Evolutionary conservation across 306 rosid species (phyloP), one percentile per base, ranked within the genome.

Genomic region (Datisca glomerata): DNA sequence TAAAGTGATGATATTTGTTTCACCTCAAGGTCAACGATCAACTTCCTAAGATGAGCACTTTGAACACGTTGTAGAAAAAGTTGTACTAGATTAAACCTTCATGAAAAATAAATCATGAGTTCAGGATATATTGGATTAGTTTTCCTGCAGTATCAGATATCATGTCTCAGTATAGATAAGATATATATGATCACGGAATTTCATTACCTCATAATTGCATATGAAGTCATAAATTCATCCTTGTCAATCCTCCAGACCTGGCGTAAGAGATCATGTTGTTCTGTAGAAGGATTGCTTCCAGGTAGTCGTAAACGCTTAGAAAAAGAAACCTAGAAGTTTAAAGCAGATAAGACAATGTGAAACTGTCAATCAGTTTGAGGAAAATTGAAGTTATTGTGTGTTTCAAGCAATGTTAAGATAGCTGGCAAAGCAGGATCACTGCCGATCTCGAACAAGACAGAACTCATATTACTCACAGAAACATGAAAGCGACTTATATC

Each of bases 21-120:
- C 34, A 79, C 97, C 80, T 73, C 76, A 40, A 87, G 85, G 38
- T 87, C 94, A 51, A 87, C 97, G 3, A 87, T 74, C 83, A 87
- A 76, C 56, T 72, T 69, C 67, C 93, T 71, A 51, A 79, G 78
- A 56, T 67, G 93, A 48, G 54, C 60, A 70, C 79, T 75, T 60
- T 13, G 75, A 40, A 38, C 71, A 65, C 71, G 63, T 74, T 52
- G 83, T 20, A 69, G 79, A 67, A 83, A 83, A 49, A 79, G 83
- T 56, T 79, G 94, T 37, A 70, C 75, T 41, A 83, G 72, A 65
- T 79, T 87, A 70, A 67, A 79, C 94, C 97, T 83, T 71, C 57
- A 74, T 34, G 32, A 55, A 69, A 66, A 45, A 53, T 22, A 48
- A 63, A 43, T 51, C 57, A 59, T 21, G 59, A 69, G 43, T 37